Base-by-base conservation (phyloP, 2,329 filamentous ascomycete species). In the Pyrenochaeta sp. region DNA sequence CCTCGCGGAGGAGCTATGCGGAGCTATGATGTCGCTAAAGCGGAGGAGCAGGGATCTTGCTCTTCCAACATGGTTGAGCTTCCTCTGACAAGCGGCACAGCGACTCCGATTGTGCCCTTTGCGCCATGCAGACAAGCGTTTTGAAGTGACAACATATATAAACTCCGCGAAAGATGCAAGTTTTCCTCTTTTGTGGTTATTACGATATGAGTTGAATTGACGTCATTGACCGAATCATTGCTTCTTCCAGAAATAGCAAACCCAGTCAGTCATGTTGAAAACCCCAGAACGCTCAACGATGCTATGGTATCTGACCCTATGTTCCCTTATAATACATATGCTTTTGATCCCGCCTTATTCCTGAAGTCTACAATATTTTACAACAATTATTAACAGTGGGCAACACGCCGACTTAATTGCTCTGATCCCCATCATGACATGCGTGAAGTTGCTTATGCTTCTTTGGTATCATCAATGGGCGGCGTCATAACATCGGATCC, bases 1-100 rank as follows among this genome's bases (percentile, higher is more conserved):
- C 51, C 45, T 51, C 47, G 54, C 56, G 49, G 55, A 60, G 45
- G 54, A 56, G 49, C 56, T 55, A 37, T 51, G 49, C 51, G 60
- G 53, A 63, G 56, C 58, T 59, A 54, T 49, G 15, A 54, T 58
- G 59, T 50, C 51, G 43, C 39, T 47, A 51, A 37, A 30, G n/a
- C 14, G 29, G 51, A 47, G 39, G 43, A 54, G 46, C 54, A 57
- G 54, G 54, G 54, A 39, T 50, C 35, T 23, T 31, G 54, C 40
- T 32, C 23, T 17, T 23, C 15, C 35, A n/a, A 17, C 11, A 36
- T 17, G 9, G 23, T 27, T 27, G 23, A 9, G 9, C 23, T 27
- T 27, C 4, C 4, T 9, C 4, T 27, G 23, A n/a, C 9, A 27
- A 5, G 23, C 23, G 23, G 23, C 23, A 27, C 23, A 27, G 23